A percentile compares a stretch with the other conserved stretches of the same genome.
phyloP scores from a whole-genome alignment of 2,329 filamentous ascomycete species.

The Stachybotrys chartarum region DNA sequence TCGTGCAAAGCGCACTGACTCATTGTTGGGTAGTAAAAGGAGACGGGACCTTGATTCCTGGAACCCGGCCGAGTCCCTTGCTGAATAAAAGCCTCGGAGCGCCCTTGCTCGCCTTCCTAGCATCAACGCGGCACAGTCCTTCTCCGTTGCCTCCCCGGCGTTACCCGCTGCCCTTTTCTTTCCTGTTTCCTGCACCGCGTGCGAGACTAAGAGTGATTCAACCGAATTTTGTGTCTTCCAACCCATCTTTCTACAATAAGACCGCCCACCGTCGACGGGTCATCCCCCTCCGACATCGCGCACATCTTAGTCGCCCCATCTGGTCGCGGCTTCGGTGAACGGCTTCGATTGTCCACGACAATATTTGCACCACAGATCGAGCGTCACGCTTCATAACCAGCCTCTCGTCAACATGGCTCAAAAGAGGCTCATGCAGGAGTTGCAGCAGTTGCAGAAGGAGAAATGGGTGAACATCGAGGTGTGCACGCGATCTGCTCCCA shows the following conservation, averaged over 20 bases:
- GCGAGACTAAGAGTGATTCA: no score
- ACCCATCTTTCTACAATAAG: no score
- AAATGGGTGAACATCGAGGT: slow-evolving; percentile 84
- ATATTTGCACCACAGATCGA: no score
- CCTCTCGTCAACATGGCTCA: slow-evolving; percentile 37
- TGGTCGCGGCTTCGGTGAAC: no score
- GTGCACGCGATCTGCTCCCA: not conserved
- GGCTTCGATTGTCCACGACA: no score
- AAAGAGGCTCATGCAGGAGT: slow-evolving; percentile 83
- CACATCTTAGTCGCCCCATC: no score
- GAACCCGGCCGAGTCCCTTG: not conserved
- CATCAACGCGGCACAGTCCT: not conserved
- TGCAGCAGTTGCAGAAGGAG: slow-evolving; percentile 75
- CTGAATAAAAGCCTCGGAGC: not conserved
- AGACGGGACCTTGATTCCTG: not conserved
- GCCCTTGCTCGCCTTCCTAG: not conserved
- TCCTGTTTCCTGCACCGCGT: not conserved
- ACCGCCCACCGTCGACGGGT: no score
- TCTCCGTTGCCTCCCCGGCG: not conserved
- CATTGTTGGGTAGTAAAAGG: not conserved
- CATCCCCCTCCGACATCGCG: no score
- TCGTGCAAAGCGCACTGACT: no score
- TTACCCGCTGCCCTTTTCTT: not conserved
- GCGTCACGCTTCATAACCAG: not conserved
- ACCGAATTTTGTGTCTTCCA: no score